Evolutionary conservation across 176 grass and related monocot genomes (phyloP).

Genomic region (Secale cereale): DNA sequence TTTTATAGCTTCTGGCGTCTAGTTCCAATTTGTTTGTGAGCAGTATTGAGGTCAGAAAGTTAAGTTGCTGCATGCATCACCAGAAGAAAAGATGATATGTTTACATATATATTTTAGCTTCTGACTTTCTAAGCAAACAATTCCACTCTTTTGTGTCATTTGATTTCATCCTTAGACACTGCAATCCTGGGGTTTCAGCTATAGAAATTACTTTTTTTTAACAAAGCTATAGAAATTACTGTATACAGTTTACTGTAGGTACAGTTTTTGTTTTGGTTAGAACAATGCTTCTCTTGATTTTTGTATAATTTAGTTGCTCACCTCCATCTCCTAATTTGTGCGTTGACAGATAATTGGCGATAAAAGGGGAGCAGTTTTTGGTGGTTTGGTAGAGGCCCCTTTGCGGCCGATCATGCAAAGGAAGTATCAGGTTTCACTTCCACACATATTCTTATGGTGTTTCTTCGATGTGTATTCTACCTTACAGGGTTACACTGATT

Average conservation of each 20-base stretch:
- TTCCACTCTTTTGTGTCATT: neutral
- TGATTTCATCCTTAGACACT: neutral
- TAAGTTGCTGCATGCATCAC: neutral
- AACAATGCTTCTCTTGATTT: neutral
- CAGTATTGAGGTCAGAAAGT: neutral
- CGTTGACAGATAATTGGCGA: conserved; percentile 74
- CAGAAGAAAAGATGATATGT: neutral
- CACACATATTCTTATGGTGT: neutral
- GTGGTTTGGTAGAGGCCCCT: conserved; percentile 86
- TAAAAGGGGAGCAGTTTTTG: conserved; percentile 89
- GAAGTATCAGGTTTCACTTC: conserved; percentile 79
- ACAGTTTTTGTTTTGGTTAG: neutral
- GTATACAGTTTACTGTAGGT: neutral
- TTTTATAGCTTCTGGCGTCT: neutral
- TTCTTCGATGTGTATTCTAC: conserved; percentile 16
- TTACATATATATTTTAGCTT: neutral
- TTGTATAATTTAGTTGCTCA: neutral
- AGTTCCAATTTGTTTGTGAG: neutral
- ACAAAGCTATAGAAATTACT: neutral
- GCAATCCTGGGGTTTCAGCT: neutral
- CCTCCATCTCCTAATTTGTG: neutral
- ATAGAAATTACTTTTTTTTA: neutral
- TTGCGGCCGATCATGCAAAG: conserved; percentile 83
- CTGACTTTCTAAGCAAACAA: neutral
- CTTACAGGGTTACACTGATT: neutral